Conservation (phyloP, 1,284 basidiomycete genomes). For the Trichosporon ovoides region DNA sequence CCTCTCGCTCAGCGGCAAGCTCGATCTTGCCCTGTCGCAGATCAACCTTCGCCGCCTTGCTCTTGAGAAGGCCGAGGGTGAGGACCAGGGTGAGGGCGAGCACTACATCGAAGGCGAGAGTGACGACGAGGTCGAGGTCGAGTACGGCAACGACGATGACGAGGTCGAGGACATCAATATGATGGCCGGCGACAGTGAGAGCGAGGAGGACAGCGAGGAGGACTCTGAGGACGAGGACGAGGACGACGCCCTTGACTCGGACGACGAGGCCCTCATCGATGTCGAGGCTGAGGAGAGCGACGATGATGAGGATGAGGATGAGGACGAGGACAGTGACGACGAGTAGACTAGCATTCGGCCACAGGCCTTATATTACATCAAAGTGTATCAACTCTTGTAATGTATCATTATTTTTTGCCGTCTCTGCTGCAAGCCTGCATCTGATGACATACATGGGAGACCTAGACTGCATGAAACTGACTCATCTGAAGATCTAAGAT, state of each 20-base stretch:
- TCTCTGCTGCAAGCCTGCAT: too few relatives aligned
- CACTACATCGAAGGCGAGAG: slow-evolving; percentile 48
- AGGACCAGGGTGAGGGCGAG: slow-evolving; percentile 45
- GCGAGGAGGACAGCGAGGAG: slow-evolving; percentile 27
- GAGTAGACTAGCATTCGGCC: slow-evolving; percentile 42
- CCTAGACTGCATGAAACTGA: too few relatives aligned
- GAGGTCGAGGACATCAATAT: slow-evolving; percentile 60
- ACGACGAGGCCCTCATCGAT: slow-evolving; percentile 62
- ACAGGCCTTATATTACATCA: background rate
- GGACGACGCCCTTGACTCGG: slow-evolving; percentile 52
- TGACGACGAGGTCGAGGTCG: slow-evolving; percentile 53
- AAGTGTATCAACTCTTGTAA: slow-evolving; percentile 4
- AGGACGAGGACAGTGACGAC: slow-evolving; percentile 57
- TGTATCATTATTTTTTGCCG: background rate
- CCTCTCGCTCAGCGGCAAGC: slow-evolving; percentile 75
- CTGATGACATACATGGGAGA: too few relatives aligned
- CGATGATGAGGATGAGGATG: slow-evolving; percentile 58
- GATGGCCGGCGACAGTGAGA: slow-evolving; percentile 54
- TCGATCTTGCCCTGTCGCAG: slow-evolving; percentile 90
- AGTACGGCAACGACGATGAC: slow-evolving; percentile 64
- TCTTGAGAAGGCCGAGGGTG: slow-evolving; percentile 30
- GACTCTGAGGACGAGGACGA: slow-evolving; percentile 36
- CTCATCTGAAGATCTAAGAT: too few relatives aligned
- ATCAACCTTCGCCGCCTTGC: slow-evolving; percentile 64
- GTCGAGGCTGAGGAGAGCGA: slow-evolving; percentile 54